Evolutionary conservation across 805 yeast genomes (phyloP).

Genomic region (Priceomyces carsonii): DNA sequence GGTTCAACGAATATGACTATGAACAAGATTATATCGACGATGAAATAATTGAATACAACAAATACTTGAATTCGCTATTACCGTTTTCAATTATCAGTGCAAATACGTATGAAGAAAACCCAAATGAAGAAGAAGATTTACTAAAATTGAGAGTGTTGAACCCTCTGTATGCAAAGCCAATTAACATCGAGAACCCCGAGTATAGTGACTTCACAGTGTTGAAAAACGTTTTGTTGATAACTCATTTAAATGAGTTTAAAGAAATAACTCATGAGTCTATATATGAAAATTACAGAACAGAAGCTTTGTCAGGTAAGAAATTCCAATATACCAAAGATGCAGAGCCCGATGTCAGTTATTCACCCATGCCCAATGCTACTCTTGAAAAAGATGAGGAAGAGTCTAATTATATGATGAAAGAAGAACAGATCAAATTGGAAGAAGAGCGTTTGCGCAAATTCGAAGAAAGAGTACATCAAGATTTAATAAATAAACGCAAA

Average conservation of each 20-base stretch:
- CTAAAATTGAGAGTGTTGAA: constrained; percentile 55
- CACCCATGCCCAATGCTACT: constrained; percentile 5
- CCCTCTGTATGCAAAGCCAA: constrained; percentile 50
- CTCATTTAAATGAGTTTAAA: constrained; percentile 85
- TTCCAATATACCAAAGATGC: constrained; percentile 32
- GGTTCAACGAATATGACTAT: constrained; percentile 64
- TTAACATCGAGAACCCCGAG: constrained; percentile 70
- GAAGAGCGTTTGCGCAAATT: constrained; percentile 85
- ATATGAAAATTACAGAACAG: constrained; percentile 89
- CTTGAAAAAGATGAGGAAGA: constrained; percentile 18
- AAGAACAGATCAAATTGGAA: constrained; percentile 85
- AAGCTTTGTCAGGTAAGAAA: constrained; percentile 68
- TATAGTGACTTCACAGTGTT: constrained; percentile 78
- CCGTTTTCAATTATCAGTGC: constrained; percentile 76
- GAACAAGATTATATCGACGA: constrained; percentile 54
- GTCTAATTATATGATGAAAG: constrained; percentile 55
- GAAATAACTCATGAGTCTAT: constrained; percentile 84
- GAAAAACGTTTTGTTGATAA: constrained; percentile 75
- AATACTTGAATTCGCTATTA: constrained; percentile 59
- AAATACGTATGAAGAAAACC: constrained; percentile 53
- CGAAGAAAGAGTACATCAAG: constrained; percentile 88
- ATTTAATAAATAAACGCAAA: constrained; percentile 73
- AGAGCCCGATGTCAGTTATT: constrained; percentile 11
- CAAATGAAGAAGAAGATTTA: constrained; percentile 36
- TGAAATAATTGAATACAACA: constrained; percentile 65